phyloP scores from a whole-genome alignment of 352 stramenopile genomes.

The Globisporangium emineosum region DNA sequence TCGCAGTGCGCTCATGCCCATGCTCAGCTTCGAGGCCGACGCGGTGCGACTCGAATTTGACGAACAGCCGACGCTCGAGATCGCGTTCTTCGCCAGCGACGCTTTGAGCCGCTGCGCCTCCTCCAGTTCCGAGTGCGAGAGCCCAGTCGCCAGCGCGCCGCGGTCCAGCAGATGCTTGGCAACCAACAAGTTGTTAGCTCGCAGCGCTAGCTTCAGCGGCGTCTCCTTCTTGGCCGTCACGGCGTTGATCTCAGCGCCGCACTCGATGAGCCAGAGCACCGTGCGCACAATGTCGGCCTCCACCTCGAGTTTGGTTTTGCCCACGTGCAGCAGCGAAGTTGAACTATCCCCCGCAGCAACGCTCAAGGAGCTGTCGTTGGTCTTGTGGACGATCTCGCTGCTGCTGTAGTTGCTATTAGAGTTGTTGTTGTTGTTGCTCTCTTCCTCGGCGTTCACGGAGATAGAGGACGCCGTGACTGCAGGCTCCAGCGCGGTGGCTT shows the following conservation, averaged over 20 bases:
- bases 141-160: conserved; percentile 37
- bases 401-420: conserved; percentile 21
- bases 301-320: conserved; percentile 38
- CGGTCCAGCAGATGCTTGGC: conserved; percentile 58
- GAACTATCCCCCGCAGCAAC: background rate
- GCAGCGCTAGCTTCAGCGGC: conserved; percentile 53
- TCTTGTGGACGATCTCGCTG: conserved; percentile 12
- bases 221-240: conserved; percentile 44
- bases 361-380: background rate
- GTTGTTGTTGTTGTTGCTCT: conserved; percentile 23
- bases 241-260: conserved; percentile 62
- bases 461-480: conserved; percentile 30
- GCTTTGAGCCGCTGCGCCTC: conserved; percentile 53
- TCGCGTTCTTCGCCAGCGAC: conserved; percentile 49
- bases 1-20: conserved; percentile 17
- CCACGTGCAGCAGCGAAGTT: conserved; percentile 7
- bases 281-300: conserved; percentile 61
- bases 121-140: conserved; percentile 39
- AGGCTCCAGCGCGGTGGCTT: conserved; percentile 24
- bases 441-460: conserved; percentile 28
- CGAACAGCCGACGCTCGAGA: conserved; percentile 56
- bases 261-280: conserved; percentile 72
- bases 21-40: conserved; percentile 7
- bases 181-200: conserved; percentile 42
- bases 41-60: background rate